Conservation (phyloP, 345 rosid genomes). For the Garcia nutans region DNA sequence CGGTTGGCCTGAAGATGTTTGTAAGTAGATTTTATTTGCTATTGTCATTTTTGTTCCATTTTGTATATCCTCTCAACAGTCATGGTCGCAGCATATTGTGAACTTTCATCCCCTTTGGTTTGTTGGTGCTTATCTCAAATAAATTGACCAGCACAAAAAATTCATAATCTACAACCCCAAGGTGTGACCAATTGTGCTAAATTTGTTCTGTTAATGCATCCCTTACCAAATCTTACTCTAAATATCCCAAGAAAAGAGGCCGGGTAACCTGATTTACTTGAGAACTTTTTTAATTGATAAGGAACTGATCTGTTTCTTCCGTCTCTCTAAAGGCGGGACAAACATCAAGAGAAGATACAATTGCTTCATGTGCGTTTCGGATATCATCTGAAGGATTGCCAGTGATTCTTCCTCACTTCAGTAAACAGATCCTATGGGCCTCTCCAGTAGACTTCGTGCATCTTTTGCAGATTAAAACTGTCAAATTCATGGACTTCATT, state of each 20-base stretch:
- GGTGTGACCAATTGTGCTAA: not conserved
- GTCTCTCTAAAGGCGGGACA: conserved; percentile 62
- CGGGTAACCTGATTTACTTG: not conserved
- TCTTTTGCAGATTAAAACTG: conserved; percentile 71
- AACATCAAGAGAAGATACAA: conserved; percentile 72
- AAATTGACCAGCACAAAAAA: not conserved
- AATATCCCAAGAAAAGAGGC: not conserved
- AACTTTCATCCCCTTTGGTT: not conserved
- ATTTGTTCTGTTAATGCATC: not conserved
- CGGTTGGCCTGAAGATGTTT: conserved; percentile 95
- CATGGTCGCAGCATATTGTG: not conserved
- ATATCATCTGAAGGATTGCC: conserved; percentile 96
- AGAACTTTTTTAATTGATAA: not conserved
- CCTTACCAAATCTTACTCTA: not conserved
- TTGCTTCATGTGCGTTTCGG: conserved; percentile 73
- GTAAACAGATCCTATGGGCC: conserved; percentile 71
- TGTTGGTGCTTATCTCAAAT: not conserved
- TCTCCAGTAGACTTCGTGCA: conserved; percentile 73
- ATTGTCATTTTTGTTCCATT: not conserved
- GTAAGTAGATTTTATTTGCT: conserved; percentile 43
- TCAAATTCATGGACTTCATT: conserved; percentile 67
- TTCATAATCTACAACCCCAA: not conserved
- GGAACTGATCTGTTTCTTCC: not conserved
- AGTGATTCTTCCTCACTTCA: conserved; percentile 77
- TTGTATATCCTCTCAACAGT: not conserved